These are phyloP conservation scores for Solanum tarapatanum DNA, from an alignment of 257 asterid species.

Conservation along the genomic window DNA sequence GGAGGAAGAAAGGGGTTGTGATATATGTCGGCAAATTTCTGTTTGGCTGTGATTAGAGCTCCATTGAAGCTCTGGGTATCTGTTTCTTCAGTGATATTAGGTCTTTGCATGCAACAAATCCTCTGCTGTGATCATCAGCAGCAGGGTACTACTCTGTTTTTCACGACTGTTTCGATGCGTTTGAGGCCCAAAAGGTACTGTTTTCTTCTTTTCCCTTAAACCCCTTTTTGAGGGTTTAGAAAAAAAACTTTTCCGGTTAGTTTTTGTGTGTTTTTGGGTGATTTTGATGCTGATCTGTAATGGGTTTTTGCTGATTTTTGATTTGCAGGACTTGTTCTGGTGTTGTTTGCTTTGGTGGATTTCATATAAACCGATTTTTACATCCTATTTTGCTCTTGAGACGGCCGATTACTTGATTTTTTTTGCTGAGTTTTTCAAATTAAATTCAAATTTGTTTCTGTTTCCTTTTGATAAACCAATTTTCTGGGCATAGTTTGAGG, in stretches of 20 bases:
- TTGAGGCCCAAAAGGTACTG: slow-evolving; percentile 91
- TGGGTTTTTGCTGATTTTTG: neutral
- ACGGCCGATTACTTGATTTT: slow-evolving; percentile 19
- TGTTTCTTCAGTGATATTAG: slow-evolving; percentile 9
- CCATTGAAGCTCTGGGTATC: slow-evolving; percentile 27
- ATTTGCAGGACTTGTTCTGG: slow-evolving; percentile 91
- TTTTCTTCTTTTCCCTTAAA: neutral
- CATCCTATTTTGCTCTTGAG: slow-evolving; percentile 60
- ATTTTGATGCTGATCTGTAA: slow-evolving; percentile 28
- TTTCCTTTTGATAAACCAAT: slow-evolving; percentile 2
- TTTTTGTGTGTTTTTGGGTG: slow-evolving; percentile 13
- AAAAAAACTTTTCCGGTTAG: neutral
- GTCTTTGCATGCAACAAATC: slow-evolving; percentile 28
- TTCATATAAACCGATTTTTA: slow-evolving; percentile 67
- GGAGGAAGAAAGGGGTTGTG: slow-evolving; percentile 12
- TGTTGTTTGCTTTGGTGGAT: slow-evolving; percentile 87
- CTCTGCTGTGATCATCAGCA: slow-evolving; percentile 64
- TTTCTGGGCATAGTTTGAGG: slow-evolving; percentile 31
- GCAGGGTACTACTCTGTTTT: slow-evolving; percentile 26
- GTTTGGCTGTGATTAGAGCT: slow-evolving; percentile 52
- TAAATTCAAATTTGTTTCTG: neutral
- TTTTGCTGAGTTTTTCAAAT: neutral
- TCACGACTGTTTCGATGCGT: slow-evolving; percentile 66
- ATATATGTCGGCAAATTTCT: slow-evolving; percentile 86
- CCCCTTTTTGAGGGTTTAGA: neutral